Conservation (phyloP, 2,329 filamentous ascomycete species). For the Talaromyces sp. region DNA sequence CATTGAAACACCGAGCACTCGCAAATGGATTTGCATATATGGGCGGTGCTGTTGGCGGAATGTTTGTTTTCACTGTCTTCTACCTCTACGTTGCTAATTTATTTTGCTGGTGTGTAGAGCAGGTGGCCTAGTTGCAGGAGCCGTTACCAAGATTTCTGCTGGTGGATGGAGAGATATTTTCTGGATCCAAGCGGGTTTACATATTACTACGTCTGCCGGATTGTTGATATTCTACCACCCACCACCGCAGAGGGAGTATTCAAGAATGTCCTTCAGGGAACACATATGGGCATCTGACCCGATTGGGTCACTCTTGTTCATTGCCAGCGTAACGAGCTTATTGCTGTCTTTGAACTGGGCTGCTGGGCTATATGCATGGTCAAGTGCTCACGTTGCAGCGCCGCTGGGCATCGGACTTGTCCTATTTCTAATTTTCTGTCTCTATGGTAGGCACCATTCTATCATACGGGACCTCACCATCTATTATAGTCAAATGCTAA, state of each 20-base stretch:
- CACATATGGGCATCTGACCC: constrained; percentile 10
- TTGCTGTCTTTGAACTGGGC: constrained; percentile 8
- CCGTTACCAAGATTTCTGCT: constrained; percentile 1
- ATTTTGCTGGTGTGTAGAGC: background rate
- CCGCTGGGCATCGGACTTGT: constrained; percentile 3
- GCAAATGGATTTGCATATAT: constrained; percentile 10
- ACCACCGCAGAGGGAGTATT: background rate
- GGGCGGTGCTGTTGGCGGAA: constrained; percentile 8
- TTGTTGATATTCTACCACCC: constrained; percentile 8
- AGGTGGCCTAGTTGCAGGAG: background rate
- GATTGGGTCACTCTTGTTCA: constrained; percentile 4
- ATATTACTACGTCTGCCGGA: constrained; percentile 4
- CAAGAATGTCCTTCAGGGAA: background rate
- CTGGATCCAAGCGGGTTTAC: constrained; percentile 9
- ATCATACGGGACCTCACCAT: background rate
- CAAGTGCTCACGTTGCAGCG: constrained; percentile 4
- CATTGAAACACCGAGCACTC: constrained; percentile 8
- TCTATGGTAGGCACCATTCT: background rate
- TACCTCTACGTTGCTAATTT: background rate
- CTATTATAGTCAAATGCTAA: background rate
- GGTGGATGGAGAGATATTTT: constrained; percentile 8
- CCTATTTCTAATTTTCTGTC: constrained; percentile 5
- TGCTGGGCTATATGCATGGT: constrained; percentile 6
- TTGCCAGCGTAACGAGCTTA: constrained; percentile 4
- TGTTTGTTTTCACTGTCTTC: background rate